phyloP scores from a whole-genome alignment of 1,139 yeast species.

The Hansenula anomala region DNA sequence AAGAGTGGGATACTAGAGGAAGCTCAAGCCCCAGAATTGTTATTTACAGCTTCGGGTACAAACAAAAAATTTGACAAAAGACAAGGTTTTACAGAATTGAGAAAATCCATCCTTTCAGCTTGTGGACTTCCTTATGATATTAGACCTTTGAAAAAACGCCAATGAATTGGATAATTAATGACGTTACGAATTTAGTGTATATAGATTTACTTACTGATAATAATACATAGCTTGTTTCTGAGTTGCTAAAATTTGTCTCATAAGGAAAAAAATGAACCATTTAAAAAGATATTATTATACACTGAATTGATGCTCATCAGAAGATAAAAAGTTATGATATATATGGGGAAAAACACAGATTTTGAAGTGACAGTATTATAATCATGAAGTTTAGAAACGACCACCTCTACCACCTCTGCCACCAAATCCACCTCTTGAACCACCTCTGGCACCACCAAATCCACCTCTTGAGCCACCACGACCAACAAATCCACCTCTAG shows the following conservation, averaged over 20 bases:
- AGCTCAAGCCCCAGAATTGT: constrained; percentile 31
- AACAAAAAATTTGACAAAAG: constrained; percentile 25
- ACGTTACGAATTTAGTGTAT: neutral
- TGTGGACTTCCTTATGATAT: constrained; percentile 28
- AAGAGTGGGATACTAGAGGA: constrained; percentile 21
- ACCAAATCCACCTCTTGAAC: constrained; percentile 35
- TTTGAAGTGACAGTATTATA: too few species aligned
- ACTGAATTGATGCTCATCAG: neutral
- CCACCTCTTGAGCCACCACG: constrained; percentile 39
- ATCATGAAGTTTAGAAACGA: constrained; percentile 27
- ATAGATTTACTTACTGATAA: neutral
- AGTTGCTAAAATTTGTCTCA: too few species aligned
- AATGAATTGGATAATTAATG: neutral
- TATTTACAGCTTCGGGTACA: constrained; percentile 34
- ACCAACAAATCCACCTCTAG: constrained; percentile 33
- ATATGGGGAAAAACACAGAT: neutral
- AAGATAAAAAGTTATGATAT: neutral
- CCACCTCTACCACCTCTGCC: constrained; percentile 31
- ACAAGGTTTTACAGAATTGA: constrained; percentile 34
- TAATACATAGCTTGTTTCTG: too few species aligned
- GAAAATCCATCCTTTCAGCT: constrained; percentile 32
- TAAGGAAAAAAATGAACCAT: too few species aligned
- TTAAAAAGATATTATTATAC: neutral
- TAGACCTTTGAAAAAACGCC: constrained; percentile 17
- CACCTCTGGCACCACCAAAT: constrained; percentile 45